Evolutionary conservation across 345 rosid genomes (phyloP).

Genomic region (Eucalyptus regnans): DNA sequence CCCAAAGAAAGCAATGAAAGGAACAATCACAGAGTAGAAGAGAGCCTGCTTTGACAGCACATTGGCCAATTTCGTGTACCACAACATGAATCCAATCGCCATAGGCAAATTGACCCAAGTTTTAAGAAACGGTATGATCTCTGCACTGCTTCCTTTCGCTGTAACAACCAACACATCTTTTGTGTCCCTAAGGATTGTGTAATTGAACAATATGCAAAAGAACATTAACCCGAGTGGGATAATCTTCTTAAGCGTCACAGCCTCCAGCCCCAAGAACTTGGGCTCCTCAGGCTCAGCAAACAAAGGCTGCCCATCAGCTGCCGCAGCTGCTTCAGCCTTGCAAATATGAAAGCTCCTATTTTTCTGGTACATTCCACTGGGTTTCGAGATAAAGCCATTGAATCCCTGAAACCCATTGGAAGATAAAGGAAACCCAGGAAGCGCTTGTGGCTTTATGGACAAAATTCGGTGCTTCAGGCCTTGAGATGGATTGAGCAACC

Average conservation of each 20-base stretch:
- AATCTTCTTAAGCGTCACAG: constrained; percentile 72
- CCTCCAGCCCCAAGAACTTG: constrained; percentile 64
- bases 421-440: constrained; percentile 44
- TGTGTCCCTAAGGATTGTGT: constrained; percentile 92
- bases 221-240: constrained; percentile 90
- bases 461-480: constrained; percentile 71
- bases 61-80: constrained; percentile 68
- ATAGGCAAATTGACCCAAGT: constrained; percentile 98
- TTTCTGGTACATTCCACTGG: constrained; percentile 22
- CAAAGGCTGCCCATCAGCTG: constrained; percentile 49
- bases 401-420: constrained; percentile 3
- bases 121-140: constrained; percentile 86
- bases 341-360: constrained; percentile 46
- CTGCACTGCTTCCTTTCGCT: constrained; percentile 92
- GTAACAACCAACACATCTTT: constrained; percentile 97
- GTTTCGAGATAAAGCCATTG: constrained; percentile 25
- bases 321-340: constrained; percentile 77
- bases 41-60: constrained; percentile 76
- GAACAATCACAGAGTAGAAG: constrained; percentile 76
- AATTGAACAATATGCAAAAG: constrained; percentile 91
- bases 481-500: constrained; percentile 36
- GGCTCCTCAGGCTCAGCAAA: constrained; percentile 34
- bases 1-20: constrained; percentile 87
- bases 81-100: constrained; percentile 95
- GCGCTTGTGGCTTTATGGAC: constrained; percentile 30